Evolutionary conservation across 306 rosid species (phyloP).

Genomic region (Prunus armeniaca): DNA sequence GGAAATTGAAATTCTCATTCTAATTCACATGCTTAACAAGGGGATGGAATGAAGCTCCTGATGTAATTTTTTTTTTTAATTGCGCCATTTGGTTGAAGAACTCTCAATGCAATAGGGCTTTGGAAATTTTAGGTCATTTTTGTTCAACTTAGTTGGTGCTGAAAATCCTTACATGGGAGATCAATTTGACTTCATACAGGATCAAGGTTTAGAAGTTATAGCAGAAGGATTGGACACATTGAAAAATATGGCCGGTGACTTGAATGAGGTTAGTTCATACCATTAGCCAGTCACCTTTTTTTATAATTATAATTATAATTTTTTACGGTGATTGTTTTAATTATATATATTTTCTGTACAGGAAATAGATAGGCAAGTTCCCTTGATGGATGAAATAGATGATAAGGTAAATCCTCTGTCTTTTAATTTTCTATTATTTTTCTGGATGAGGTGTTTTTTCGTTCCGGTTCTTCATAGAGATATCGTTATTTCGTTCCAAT

Average conservation of each 20-base stretch:
- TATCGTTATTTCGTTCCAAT: not conserved
- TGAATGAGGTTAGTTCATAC: slow-evolving; percentile 38
- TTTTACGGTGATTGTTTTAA: too few relatives aligned
- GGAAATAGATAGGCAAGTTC: slow-evolving; percentile 36
- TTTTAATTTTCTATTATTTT: not conserved
- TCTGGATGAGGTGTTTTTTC: not conserved
- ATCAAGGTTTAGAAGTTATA: slow-evolving; percentile 43
- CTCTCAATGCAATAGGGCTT: not conserved
- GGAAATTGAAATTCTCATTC: not conserved
- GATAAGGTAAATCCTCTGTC: slow-evolving; percentile 23
- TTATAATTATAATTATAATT: not conserved
- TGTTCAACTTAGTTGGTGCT: not conserved
- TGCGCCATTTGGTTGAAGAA: not conserved
- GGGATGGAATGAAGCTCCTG: not conserved
- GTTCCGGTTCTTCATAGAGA: not conserved
- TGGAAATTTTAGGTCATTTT: not conserved
- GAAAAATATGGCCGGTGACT: slow-evolving; percentile 42
- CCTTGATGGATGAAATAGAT: slow-evolving; percentile 40
- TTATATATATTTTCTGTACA: not conserved
- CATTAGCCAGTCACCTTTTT: not conserved
- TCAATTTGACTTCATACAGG: slow-evolving; percentile 21
- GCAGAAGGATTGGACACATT: slow-evolving; percentile 40
- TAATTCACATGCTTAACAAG: not conserved
- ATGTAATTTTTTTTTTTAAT: not conserved
- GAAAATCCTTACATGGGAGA: slow-evolving; percentile 1